Percentiles rank a stretch among this genome's conserved stretches.
phyloP scores from a whole-genome alignment of 192 early-diverging fungal genomes.

The Cetraspora pellucida region DNA sequence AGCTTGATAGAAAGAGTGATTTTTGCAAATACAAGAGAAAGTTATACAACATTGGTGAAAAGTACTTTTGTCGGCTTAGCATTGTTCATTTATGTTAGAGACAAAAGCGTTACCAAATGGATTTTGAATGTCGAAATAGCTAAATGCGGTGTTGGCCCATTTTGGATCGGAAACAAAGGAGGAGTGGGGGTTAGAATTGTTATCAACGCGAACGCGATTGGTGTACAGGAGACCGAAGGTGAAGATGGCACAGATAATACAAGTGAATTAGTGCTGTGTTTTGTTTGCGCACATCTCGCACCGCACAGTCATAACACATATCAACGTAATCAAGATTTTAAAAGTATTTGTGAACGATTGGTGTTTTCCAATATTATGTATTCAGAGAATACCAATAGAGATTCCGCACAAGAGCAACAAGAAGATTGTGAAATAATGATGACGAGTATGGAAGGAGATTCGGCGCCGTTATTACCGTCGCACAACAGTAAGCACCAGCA shows the following conservation, averaged over 20 bases:
- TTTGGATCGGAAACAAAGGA: conserved; percentile 48
- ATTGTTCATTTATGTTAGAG: conserved; percentile 43
- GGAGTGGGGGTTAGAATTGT: conserved; percentile 40
- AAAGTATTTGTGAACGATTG: conserved; percentile 22
- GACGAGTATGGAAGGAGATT: background rate
- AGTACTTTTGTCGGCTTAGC: conserved; percentile 38
- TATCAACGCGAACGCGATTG: conserved; percentile 1
- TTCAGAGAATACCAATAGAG: background rate
- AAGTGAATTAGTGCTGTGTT: conserved; percentile 24
- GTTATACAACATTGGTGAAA: conserved; percentile 39
- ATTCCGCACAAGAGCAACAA: background rate
- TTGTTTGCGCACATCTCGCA: conserved; percentile 38
- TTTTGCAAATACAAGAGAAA: conserved; percentile 35
- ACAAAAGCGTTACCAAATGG: conserved; percentile 36
- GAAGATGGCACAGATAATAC: background rate
- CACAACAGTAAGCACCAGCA: background rate
- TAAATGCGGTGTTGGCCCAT: conserved; percentile 39
- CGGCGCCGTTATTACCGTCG: background rate
- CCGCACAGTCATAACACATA: conserved; percentile 31
- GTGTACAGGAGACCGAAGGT: background rate
- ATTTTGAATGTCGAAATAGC: conserved; percentile 36
- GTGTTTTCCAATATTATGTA: conserved; percentile 2
- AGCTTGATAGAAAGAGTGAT: conserved; percentile 39
- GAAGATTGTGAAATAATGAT: background rate
- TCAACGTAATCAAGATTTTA: conserved; percentile 30